Conservation (phyloP, 2,329 filamentous ascomycete genomes). For the Ceratocystis eucalypticola region DNA sequence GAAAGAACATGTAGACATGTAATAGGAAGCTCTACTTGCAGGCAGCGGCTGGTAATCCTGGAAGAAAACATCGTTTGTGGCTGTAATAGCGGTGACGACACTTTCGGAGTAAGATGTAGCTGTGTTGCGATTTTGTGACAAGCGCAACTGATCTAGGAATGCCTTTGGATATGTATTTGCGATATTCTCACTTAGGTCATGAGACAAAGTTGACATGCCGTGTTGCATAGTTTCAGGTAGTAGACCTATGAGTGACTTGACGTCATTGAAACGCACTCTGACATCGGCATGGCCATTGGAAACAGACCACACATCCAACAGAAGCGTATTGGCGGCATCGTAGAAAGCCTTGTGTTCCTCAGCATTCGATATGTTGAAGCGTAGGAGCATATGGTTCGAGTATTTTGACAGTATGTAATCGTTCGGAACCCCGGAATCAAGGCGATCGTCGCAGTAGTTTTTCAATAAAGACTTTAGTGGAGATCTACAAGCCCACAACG, state of each 20-base stretch:
- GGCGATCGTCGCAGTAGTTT: not conserved
- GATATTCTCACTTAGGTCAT: conserved; percentile 65
- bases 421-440: not conserved
- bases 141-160: not conserved
- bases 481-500: conserved; percentile 1
- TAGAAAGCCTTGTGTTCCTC: conserved; percentile 56
- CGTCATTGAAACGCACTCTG: conserved; percentile 58
- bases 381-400: conserved; percentile 69
- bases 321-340: conserved; percentile 59
- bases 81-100: not conserved
- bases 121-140: not conserved
- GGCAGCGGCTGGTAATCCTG: conserved; percentile 79
- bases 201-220: conserved; percentile 62
- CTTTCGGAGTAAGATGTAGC: not conserved
- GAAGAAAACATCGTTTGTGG: conserved; percentile 69
- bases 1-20: not conserved
- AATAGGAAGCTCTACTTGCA: conserved; percentile 27
- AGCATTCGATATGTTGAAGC: conserved; percentile 63
- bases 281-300: conserved; percentile 74
- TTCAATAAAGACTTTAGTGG: not conserved
- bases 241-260: conserved; percentile 64
- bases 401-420: conserved; percentile 35
- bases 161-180: conserved; percentile 55
- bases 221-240: conserved; percentile 61
- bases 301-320: conserved; percentile 85